Evolutionary conservation across 805 yeast genomes (phyloP).

Genomic region (Torulaspora delbrueckii): DNA sequence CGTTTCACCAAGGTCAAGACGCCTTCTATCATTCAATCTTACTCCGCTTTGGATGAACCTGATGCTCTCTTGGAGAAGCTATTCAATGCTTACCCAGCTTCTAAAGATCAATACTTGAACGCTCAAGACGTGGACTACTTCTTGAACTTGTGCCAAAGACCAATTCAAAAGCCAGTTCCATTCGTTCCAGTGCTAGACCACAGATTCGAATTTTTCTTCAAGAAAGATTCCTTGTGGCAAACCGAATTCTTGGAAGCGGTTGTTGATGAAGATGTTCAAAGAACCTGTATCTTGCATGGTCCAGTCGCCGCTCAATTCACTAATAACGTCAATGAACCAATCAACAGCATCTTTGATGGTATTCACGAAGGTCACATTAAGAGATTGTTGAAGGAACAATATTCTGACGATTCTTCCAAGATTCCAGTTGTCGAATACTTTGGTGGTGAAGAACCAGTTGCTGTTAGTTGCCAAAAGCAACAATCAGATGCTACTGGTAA

Average conservation of each 20-base stretch:
- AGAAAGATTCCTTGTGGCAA: conserved; percentile 99
- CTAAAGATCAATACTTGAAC: conserved; percentile 75
- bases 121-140: conserved; percentile 95
- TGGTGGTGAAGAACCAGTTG: conserved; percentile 57
- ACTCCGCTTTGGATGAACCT: conserved; percentile 64
- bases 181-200: conserved; percentile 94
- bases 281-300: conserved; percentile 98
- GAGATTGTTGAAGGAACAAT: conserved; percentile 61
- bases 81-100: conserved; percentile 64
- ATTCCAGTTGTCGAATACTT: conserved; percentile 90
- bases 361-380: conserved; percentile 88
- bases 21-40: conserved; percentile 70
- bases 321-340: conserved; percentile 83
- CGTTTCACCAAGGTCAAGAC: conserved; percentile 65
- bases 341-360: conserved; percentile 79
- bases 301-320: conserved; percentile 97
- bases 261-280: conserved; percentile 90
- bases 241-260: conserved; percentile 95
- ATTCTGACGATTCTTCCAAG: conserved; percentile 60
- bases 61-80: conserved; percentile 53
- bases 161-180: conserved; percentile 94
- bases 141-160: conserved; percentile 74
- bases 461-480: conserved; percentile 13
- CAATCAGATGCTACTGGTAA: conserved; percentile 33
- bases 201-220: conserved; percentile 91